Base-by-base conservation (phyloP, 257 asterid species). In the Nicotiana sylvestris region DNA sequence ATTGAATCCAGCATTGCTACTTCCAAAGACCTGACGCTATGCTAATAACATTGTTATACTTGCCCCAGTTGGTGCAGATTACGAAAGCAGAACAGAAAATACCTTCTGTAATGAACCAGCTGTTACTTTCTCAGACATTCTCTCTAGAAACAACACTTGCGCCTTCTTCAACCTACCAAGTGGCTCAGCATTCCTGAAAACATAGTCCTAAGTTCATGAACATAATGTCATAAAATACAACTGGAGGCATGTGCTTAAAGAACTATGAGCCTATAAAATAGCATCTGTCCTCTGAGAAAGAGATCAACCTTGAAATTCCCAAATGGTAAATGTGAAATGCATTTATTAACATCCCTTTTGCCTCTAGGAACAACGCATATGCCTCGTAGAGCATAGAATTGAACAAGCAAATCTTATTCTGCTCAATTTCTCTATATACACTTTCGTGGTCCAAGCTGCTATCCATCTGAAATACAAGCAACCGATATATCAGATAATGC, bases 141-240 rank as follows among this genome's bases (percentile, higher is more conserved):
- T 91, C 90, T 96, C 99, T 0, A 96, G 97, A 91, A 96, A 96
- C 69, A 93, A 83, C 77, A 89, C 98, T 85, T 96, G 97, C 9
- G 98, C 98, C 86, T 93, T 94, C 89, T 96, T 94, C 91, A 96
- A 84, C 79, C 98, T 91, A 64, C 91, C 96, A 77, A 96, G 85
- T 25, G 99, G 99, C 89, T 92, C 89, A 72, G 97, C 94, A 82
- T 91, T 89, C 89, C 98, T 93, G 83, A 83, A 84, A 84, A 80
- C 83, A 83, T 49, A 65, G 66, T 56, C 79, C 74, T 70, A 65
- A 61, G 16, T 49, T 46, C 68, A 55, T 46, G 49, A 77, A 84
- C 66, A 72, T 32, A 30, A 25, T 30, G 82, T 49, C 76, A 39
- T 46, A 61, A 18, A 29, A 4, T 61, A 60, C 67, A 61, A 49